Base-by-base conservation (phyloP, 2,329 filamentous ascomycete genomes). In the Aureobasidium namibiae region DNA sequence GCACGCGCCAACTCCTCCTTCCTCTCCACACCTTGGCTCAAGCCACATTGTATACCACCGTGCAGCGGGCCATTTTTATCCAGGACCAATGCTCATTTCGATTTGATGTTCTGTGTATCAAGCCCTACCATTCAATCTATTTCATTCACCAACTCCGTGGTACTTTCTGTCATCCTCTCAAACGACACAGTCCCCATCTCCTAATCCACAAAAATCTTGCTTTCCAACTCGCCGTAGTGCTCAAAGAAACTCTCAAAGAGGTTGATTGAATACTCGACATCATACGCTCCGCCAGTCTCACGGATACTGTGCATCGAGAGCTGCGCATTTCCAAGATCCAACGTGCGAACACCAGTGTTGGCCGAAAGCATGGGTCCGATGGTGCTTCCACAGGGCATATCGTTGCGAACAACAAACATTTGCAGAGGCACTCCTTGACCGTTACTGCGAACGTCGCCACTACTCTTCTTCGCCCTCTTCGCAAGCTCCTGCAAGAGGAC, bases 281-380 rank as follows among this genome's bases (percentile, higher is more conserved):
- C 92, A 67, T 91, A 84, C 1, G 87, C 85, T 39, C 94, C 94
- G 24, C 89, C 89, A 44, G 90, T 96, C 80, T 97, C 94, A 58
- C 94, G 85, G 69, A 96, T 96, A 70, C 89, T 94, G 76, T 97
- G 92, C 94, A 97, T 97, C 70, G 88, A 91, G 64, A 96, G 78
- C 77, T 97, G 92, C 29, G 92, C 87, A 75, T 96, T 97, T 10
- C 92, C 92, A 60, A 97, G 75, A 75, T 99, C 94, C 45, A 99
- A 79, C 1, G 94, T 97, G 63, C 94, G 81, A 58, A 90, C 85
- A 60, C 94, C 94, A 67, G 97, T 78, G 61, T 87, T 87, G 24
- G 92, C 91, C 57, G 88, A 89, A 46, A 97, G 79, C 86, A 96
- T 96, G n/a, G 94, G 94, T 0, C 62, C 94, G 69, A 99, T 99